Base-by-base conservation (phyloP, 1,284 basidiomycete genomes). In the Lignosus rhinocerotis region DNA sequence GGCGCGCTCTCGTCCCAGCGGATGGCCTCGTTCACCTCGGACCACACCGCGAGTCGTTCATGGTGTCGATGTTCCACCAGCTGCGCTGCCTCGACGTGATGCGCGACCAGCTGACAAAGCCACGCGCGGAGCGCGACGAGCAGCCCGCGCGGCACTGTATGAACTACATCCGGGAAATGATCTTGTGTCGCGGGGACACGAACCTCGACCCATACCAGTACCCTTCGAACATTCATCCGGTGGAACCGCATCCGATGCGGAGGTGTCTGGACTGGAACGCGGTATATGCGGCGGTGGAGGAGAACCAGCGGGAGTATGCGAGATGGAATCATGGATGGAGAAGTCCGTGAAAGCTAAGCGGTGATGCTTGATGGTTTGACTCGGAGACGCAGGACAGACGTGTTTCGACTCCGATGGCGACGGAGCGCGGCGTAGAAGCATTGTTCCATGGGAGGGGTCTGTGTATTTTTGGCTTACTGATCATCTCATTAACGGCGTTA, bases 41-140 rank as follows among this genome's bases (percentile, higher is more conserved):
- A 16, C 51, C 59, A 8, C 32, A 54, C 17, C 60, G 43, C 54
- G 55, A 63, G 55, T 59, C 66, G 14, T 63, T 63, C 61, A 57
- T 59, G 41, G 56, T 63, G 11, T 63, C 64, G 2, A 63, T 67
- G 62, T 55, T 67, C 49, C 66, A 67, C 62, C 64, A 66, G 33
- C 60, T 67, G 19, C 64, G 64, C 55, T 67, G 66, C 55, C 64
- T 67, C 17, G 61, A 66, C 60, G 51, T 66, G 58, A 51, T 66
- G 51, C 64, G 64, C 49, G 60, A 61, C 31, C 59, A 61, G 58
- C 61, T 66, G 41, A 52, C 60, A 45, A 58, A 59, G 41, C 54
- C 64, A 12, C 65, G 45, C 45, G 41, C 41, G 2, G 51, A 53
- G 38, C 58, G 59, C 47, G 25, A 49, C 30, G 59, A 62, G 46